Base-by-base conservation (phyloP, 2,329 filamentous ascomycete genomes). In the Apiospora saccharicola region DNA sequence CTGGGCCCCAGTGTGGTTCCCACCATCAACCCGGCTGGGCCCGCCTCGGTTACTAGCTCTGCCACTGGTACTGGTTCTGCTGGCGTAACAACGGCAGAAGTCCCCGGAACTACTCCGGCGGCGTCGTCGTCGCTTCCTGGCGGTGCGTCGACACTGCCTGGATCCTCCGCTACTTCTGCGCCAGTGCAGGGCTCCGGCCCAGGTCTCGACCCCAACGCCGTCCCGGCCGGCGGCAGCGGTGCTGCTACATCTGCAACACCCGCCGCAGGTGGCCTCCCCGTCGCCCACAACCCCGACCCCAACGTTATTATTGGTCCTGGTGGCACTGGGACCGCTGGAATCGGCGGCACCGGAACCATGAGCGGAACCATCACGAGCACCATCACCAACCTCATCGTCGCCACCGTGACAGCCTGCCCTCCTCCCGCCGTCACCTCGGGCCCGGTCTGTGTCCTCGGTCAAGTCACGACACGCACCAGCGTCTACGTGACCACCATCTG, bases 401-500 rank as follows among this genome's bases (percentile, higher is more conserved):
- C 77, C 72, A 78, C 77, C 22, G 71, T 74, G 24, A 73, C 73
- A 8, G 67, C 68, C 43, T 72, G 76, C 57, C 61, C 75, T 70
- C 4, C 67, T 44, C 3, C 68, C 69, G 24, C 53, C 30, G 30
- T 14, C 30, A 19, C 30, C 6, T 49, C 46, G 6, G 46, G 49
- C 12, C n/a, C n/a, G n/a, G 34, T 34, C 34, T 77, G 76, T 53
- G 64, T 72, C 7, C 13, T 71, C 2, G 71, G 68, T 41, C 72
- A 75, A 14, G 69, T 76, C 14, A 26, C 71, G 1, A 79, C 79
- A 0, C 72, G 72, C 14, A 73, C 74, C 68, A 73, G 76, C 37
- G 74, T 74, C 5, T 51, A 76, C 51, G 51, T 76, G 4, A 77
- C 78, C 30, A 79, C 78, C 1, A 75, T 75, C 69, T 79, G 77